Evolutionary conservation across 441 rosid genomes (phyloP), one percentile per base, ranked within the genome.

Genomic region (Aquilaria agallochum): DNA sequence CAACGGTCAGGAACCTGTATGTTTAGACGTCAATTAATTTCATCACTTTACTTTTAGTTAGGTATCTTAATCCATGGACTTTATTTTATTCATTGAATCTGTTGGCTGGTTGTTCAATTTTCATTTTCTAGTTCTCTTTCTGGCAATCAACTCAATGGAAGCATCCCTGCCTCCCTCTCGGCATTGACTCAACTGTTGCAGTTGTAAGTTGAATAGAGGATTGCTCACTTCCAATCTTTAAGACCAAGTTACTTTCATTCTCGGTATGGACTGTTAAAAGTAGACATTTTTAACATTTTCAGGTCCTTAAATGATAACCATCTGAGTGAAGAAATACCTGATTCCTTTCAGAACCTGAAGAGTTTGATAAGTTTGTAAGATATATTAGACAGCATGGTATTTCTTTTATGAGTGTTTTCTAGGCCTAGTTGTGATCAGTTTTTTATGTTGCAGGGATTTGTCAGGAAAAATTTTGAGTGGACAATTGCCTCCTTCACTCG

Each of bases 251-350:
- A 8, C 56, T 45, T 32, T 66, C 48, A 50, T 59, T 65, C 46
- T 48, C 46, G 42, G 56, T 64, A 34, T 55, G 6, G 1, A 46
- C 14, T 44, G 11, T 73, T 59, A 59, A 46, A 51, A 55, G n/a
- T 66, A 10, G 32, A 40, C 3, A 9, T 63, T 62, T 49, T 9
- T 68, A 3, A 34, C 73, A 9, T 61, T 67, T 62, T 31, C 80
- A 95, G 98, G 83, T 76, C 84, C 11, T 68, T 95, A 57, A 77
- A 77, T 63, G 78, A 82, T 69, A 95, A 95, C 70, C 72, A 59
- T 69, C 74, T 95, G 63, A 78, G 67, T 9, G 97, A 88, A 58
- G 83, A 36, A 14, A 92, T 92, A 77, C 98, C 98, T 0, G 95
- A 95, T 64, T 65, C 78, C 61, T 95, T 95, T 74, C 82, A 82